These are phyloP conservation scores for Anthoceros angustus DNA, from an alignment of 225 moss, liverwort and hornwort species.

Conservation along the genomic window DNA sequence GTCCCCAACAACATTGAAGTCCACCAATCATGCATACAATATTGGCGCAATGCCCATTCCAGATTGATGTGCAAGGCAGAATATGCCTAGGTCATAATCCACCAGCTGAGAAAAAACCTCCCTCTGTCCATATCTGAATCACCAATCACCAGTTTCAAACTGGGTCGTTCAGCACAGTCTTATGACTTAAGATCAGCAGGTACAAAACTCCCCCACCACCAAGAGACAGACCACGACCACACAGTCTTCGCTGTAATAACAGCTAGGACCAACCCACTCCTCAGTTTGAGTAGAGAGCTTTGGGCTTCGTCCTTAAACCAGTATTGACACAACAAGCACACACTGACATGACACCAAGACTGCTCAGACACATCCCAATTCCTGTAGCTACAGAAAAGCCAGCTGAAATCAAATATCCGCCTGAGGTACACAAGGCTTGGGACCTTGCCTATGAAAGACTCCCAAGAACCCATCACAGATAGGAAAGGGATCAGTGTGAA, in stretches of 20 bases:
- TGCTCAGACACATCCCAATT: too few species aligned
- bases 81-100: background rate
- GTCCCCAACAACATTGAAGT: conserved; percentile 3
- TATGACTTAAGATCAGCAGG: background rate
- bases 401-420: background rate
- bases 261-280: too few species aligned
- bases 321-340: too few species aligned
- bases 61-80: too few species aligned
- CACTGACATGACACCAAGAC: too few species aligned
- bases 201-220: too few species aligned
- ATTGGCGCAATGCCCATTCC: background rate
- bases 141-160: background rate
- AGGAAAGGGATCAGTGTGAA: background rate
- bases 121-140: conserved; percentile 4
- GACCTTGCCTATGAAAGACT: too few species aligned
- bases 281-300: too few species aligned
- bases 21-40: conserved; percentile 8
- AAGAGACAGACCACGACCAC: too few species aligned
- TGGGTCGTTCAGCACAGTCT: background rate
- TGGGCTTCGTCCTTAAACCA: too few species aligned
- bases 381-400: too few species aligned
- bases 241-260: too few species aligned
- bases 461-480: background rate
- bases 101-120: background rate
- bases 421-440: conserved; percentile 12